Evolutionary conservation across 164 flowering plant genomes (phyloP).

Genomic region (Stephania cephalantha): DNA sequence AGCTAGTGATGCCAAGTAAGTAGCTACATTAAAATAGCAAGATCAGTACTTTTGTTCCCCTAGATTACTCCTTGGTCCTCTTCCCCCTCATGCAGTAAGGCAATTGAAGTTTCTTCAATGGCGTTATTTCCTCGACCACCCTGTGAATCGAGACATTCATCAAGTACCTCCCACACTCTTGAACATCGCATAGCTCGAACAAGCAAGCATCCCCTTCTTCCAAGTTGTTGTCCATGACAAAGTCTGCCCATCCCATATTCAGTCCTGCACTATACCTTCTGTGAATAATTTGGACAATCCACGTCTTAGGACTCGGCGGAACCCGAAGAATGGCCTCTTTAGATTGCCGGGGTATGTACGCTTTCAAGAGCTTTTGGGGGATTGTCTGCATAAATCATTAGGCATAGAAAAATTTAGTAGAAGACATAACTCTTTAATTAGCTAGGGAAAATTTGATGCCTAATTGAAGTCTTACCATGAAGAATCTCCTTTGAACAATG

Average conservation of each 20-base stretch:
- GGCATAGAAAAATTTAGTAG: too few relatives aligned
- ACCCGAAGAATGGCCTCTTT: background rate
- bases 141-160: background rate
- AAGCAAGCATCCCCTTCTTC: constrained; percentile 7
- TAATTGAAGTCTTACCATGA: background rate
- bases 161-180: background rate
- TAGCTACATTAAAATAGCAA: background rate
- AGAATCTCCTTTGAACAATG: background rate
- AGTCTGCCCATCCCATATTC: background rate
- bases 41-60: background rate
- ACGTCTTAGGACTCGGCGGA: background rate
- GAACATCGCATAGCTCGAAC: background rate
- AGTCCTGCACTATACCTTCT: background rate
- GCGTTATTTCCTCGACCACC: background rate
- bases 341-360: background rate
- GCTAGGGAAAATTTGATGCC: background rate
- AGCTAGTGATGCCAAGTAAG: background rate
- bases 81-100: background rate
- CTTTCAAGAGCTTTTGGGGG: background rate
- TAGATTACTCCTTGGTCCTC: background rate
- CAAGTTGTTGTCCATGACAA: constrained; percentile 1
- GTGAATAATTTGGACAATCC: background rate
- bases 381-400: constrained; percentile 1
- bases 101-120: background rate
- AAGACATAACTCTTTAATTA: background rate